Percentiles rank a stretch among this genome's conserved stretches.
phyloP scores from a whole-genome alignment of 2,329 filamentous ascomycete species.

The Xylariaceae sp. region DNA sequence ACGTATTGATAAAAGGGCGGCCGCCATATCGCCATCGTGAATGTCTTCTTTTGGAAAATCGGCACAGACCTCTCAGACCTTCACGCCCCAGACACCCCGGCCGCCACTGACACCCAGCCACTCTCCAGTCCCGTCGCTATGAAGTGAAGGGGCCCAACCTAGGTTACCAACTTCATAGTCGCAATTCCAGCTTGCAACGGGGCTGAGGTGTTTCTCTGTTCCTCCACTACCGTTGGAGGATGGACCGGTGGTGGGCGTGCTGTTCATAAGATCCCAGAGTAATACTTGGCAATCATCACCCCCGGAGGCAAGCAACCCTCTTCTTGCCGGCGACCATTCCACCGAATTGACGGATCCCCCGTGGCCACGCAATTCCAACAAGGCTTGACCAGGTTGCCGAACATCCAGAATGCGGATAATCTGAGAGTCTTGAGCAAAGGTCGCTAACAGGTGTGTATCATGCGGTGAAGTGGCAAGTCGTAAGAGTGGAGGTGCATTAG shows the following conservation, averaged over 20 bases:
- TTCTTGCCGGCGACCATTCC: slow-evolving; percentile 86
- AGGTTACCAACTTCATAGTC: slow-evolving; percentile 85
- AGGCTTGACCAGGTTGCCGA: slow-evolving; percentile 88
- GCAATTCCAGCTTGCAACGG: slow-evolving; percentile 75
- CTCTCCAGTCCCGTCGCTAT: slow-evolving; percentile 64
- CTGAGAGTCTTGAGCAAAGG: slow-evolving; percentile 89
- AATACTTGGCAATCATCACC: slow-evolving; percentile 89
- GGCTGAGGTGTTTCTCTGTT: slow-evolving; percentile 58
- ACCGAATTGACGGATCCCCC: slow-evolving; percentile 82
- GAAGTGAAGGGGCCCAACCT: slow-evolving; percentile 72
- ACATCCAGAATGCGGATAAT: slow-evolving; percentile 94
- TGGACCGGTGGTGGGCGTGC: slow-evolving; percentile 44
- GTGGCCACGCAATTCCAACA: slow-evolving; percentile 89
- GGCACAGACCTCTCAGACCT: slow-evolving; percentile 25
- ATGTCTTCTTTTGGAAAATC: neutral
- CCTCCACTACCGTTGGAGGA: slow-evolving; percentile 48
- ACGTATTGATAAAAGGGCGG: neutral
- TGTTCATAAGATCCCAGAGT: slow-evolving; percentile 87
- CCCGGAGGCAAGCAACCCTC: slow-evolving; percentile 86
- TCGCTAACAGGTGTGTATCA: slow-evolving; percentile 92
- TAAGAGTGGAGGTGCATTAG: slow-evolving; percentile 70
- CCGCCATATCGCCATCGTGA: neutral
- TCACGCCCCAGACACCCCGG: slow-evolving; percentile 74
- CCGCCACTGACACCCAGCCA: slow-evolving; percentile 82
- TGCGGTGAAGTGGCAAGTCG: slow-evolving; percentile 87